These are phyloP conservation scores for Flaveria sonorensis DNA, from an alignment of 129 eudicot species.

Conservation along the genomic window DNA sequence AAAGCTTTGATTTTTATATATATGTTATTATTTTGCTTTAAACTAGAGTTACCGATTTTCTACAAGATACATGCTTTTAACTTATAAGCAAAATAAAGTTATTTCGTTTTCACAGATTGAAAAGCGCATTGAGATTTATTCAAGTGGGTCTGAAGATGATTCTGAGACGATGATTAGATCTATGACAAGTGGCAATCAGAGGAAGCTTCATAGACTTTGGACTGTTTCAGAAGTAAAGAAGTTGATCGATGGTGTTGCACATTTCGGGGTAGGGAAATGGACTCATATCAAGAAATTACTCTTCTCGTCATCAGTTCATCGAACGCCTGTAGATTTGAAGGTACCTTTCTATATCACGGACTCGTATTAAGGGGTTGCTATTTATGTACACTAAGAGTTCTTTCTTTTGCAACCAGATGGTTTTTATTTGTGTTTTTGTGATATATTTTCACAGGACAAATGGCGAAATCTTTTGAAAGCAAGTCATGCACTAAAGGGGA, in stretches of 20 bases:
- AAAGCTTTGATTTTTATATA: not conserved
- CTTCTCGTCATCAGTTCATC: slow-evolving; percentile 71
- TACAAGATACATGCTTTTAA: not conserved
- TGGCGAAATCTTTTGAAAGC: slow-evolving; percentile 96
- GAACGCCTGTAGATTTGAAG: slow-evolving; percentile 92
- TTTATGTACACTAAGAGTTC: not conserved
- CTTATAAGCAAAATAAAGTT: not conserved
- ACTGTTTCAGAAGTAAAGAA: slow-evolving; percentile 68
- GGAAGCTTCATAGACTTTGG: slow-evolving; percentile 77
- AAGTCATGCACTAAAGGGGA: slow-evolving; percentile 51
- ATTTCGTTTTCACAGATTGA: slow-evolving; percentile 16
- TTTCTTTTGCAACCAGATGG: not conserved
- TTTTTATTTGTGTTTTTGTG: slow-evolving; percentile 24
- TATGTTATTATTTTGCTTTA: not conserved
- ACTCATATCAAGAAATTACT: slow-evolving; percentile 67
- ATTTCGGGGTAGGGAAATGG: slow-evolving; percentile 89
- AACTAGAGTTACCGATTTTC: not conserved
- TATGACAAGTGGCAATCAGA: slow-evolving; percentile 41
- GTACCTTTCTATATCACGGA: slow-evolving; percentile 31
- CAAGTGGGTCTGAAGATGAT: slow-evolving; percentile 43
- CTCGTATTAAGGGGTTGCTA: not conserved
- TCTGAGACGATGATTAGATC: slow-evolving; percentile 26
- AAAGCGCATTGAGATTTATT: slow-evolving; percentile 25
- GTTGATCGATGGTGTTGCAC: slow-evolving; percentile 83
- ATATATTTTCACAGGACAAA: slow-evolving; percentile 64